Evolutionary conservation across 2,329 filamentous ascomycete genomes (phyloP), one percentile per base, ranked within the genome.

Genomic region (Helicocarpus griseus): DNA sequence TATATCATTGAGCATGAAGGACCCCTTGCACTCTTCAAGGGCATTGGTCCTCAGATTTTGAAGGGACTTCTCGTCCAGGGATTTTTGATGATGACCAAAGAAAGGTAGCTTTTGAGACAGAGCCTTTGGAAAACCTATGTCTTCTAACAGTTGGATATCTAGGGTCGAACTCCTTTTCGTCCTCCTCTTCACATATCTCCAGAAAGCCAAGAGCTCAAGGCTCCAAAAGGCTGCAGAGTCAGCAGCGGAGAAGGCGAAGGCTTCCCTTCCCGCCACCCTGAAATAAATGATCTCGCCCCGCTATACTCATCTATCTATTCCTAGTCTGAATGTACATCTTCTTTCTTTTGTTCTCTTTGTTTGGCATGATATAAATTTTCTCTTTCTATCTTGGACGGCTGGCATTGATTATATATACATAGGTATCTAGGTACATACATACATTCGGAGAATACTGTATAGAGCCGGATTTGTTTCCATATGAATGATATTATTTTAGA

Each of bases 71-170:
- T 98, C 46, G 93, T 98, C 2, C 93, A 98, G 65, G 93, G 93
- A 47, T 82, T 98, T 51, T 76, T 98, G 36, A 98, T 98, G 93
- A 98, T 96, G 89, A 93, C 89, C 45, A 98, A 98, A 73, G 93
- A 98, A 72, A 81, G 89, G 87, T 89, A 77, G 59, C n/a, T n/a
- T n/a, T n/a, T n/a, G n/a, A n/a, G n/a, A n/a, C n/a, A n/a, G n/a
- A n/a, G n/a, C n/a, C n/a, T n/a, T n/a, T n/a, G n/a, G 76, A 49
- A 41, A 39, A 8, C 24, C 41, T 44, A n/a, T n/a, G n/a, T n/a
- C n/a, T n/a, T 58, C 53, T 48, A 14, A 49, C 13, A 13, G 7
- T 31, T 31, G 7, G 29, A 17, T 11, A 29, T 29, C 26, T 50
- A 89, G 87, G 59, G 87, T 97, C 70, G 93, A 97, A 68, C 73